Base-by-base conservation (phyloP, 192 early-diverging fungal species). In the Backusella psychrophila region DNA sequence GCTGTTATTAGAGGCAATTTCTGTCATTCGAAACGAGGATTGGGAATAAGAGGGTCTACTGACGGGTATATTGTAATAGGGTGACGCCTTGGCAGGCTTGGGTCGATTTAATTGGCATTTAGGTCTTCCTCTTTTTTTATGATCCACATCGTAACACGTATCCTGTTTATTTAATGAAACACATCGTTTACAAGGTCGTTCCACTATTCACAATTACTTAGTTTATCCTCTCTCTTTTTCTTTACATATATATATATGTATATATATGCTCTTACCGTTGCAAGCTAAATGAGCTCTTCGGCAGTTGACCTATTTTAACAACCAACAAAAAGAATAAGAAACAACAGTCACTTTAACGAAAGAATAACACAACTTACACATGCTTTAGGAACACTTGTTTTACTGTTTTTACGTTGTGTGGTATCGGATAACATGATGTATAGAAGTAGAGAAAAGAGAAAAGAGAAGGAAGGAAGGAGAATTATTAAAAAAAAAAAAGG, bases 251-350 rank as follows among this genome's bases (percentile, higher is more conserved):
- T 38, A 9, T 12, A 8, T 29, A 39, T 3, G 0, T 7, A 35
- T 35, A 17, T 38, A 9, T 12, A 8, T 17, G 84, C 87, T 90
- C 8, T 59, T 88, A 89, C 88, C 82, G 84, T 96, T 93, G 84
- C 94, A 96, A 14, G 93, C 93, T 39, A 96, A 82, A 74, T 96
- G 94, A 5, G 94, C 92, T 72, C 89, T 89, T 76, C 94, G 94
- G 83, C 94, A 96, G 81, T 95, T 93, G 53, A 90, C 67, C 75
- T 76, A 35, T 33, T 34, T 26, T 68, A 63, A 29, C 8, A 39
- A 39, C 7, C 38, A 41, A 4, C 9, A 8, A 44, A 9, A 39
- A 33, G 31, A 2, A 15, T 56, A 38, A 63, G 56, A 26, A 29
- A 29, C 46, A 49, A 49, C 23, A 63, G 21, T 46, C 7, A 41